phyloP scores from a whole-genome alignment of 495 filamentous ascomycete genomes.

The Collariella sp. region DNA sequence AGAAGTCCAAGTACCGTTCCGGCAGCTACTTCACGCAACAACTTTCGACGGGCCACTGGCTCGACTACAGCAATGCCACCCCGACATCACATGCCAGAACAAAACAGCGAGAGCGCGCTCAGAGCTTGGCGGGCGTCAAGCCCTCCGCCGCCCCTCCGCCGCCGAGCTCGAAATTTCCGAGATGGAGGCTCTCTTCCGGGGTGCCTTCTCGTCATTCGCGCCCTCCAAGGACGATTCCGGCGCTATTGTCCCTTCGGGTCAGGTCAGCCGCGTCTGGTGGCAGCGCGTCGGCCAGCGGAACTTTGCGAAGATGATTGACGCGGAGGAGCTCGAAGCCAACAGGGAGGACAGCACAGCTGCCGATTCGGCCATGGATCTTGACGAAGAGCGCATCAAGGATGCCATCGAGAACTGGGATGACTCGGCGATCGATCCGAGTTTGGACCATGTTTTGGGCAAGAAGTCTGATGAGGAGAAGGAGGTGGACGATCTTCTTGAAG shows the following conservation, averaged over 20 bases:
- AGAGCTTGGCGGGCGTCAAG: slow-evolving; percentile 57
- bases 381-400: slow-evolving; percentile 41
- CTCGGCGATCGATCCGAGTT: slow-evolving; percentile 39
- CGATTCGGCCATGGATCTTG: slow-evolving; percentile 30
- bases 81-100: slow-evolving; percentile 52
- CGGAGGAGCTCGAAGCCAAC: slow-evolving; percentile 33
- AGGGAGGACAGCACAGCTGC: slow-evolving; percentile 19
- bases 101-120: slow-evolving; percentile 60
- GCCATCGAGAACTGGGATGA: slow-evolving; percentile 44
- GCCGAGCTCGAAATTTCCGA: slow-evolving; percentile 51
- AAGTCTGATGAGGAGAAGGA: slow-evolving; percentile 51
- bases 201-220: slow-evolving; percentile 82
- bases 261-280: slow-evolving; percentile 82
- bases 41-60: slow-evolving; percentile 55
- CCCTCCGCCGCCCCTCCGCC: slow-evolving; percentile 40
- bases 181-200: slow-evolving; percentile 66
- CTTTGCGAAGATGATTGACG: slow-evolving; percentile 39
- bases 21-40: slow-evolving; percentile 46
- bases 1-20: slow-evolving; percentile 48
- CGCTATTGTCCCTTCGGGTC: slow-evolving; percentile 60
- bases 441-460: slow-evolving; percentile 42
- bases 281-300: slow-evolving; percentile 58
- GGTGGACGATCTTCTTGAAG: slow-evolving; percentile 62
- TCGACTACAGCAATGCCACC: slow-evolving; percentile 56
- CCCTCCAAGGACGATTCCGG: slow-evolving; percentile 72